Evolutionary conservation across 495 filamentous ascomycete genomes (phyloP), one percentile per base, ranked within the genome.

Genomic region (Tuber calosporum): DNA sequence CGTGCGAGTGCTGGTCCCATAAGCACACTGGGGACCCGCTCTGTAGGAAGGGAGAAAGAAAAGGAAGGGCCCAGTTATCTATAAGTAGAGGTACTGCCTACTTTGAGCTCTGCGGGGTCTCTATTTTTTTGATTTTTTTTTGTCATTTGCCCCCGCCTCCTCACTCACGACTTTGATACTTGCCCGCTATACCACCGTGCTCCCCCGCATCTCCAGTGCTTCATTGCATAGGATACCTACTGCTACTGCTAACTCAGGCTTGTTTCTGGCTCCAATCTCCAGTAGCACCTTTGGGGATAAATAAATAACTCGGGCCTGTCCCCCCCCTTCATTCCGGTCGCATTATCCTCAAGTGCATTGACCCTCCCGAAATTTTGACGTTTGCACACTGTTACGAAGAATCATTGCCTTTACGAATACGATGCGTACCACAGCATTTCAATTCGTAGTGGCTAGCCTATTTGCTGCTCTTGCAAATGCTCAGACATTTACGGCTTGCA

Each of bases 401-500:
- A 17, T 19, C 15, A 34, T 34, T 17, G 6, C 7, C 34, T 34
- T 34, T 34, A 30, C 53, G 11, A 62, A 62, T 26, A 62, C 53
- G 26, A 62, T 62, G 53, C 53, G 53, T 62, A 4, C 26, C 13
- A 62, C 26, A 62, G 9, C 34, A 62, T 34, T 62, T 34, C 53
- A n/a, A 17, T 34, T 62, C 26, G 53, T 15, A 34, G 26, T 26
- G 5, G 53, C 26, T 62, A 17, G 26, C 34, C 53, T 70, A 34
- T 39, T 80, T 42, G 66, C 70, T 15, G 40, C 70, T 1, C 76
- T 88, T 74, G 88, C 85, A 42, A 81, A 85, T 75, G 91, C 89
- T 68, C 92, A 95, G 85, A 95, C 92, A 48, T 90, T 85, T 79
- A 90, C 90, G 30, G 84, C 83, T 74, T 96, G 92, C 82, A 90